phyloP scores from a whole-genome alignment of 164 flowering plant genomes.

The Aristolochia fimbriata region DNA sequence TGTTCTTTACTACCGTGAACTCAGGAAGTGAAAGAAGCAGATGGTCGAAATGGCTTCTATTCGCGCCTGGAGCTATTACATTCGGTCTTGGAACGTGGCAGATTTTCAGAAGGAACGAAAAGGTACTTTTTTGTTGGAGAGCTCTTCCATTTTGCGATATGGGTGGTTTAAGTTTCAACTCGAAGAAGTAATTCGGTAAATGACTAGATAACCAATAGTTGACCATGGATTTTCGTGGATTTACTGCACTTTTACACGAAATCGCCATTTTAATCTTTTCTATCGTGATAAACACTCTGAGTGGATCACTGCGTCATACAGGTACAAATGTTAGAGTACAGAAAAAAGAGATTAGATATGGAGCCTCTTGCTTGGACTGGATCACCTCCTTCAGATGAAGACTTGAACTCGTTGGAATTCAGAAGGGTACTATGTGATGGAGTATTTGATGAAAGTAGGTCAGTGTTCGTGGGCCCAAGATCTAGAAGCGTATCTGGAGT shows the following conservation, averaged over 20 bases:
- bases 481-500: conserved; percentile 95
- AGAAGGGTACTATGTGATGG: conserved; percentile 67
- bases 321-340: conserved; percentile 57
- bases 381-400: conserved; percentile 19
- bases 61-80: conserved; percentile 78
- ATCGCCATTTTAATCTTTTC: conserved; percentile 1
- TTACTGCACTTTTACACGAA: background rate
- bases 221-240: background rate
- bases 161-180: background rate
- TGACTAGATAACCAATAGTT: too few relatives aligned
- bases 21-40: conserved; percentile 27
- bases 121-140: conserved; percentile 21
- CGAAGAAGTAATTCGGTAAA: background rate
- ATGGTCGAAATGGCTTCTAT: conserved; percentile 73
- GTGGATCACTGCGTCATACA: conserved; percentile 7
- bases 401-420: conserved; percentile 52
- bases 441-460: conserved; percentile 64
- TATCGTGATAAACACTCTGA: background rate
- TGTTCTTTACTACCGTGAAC: background rate
- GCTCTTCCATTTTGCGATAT: background rate
- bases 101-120: conserved; percentile 66
- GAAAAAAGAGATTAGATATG: conserved; percentile 35
- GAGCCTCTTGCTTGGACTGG: conserved; percentile 38
- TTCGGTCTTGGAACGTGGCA: conserved; percentile 98
- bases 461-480: conserved; percentile 84